These are phyloP conservation scores for Pyrenochaeta sp. DNA, from an alignment of 2,329 filamentous ascomycete genomes.

Conservation along the genomic window DNA sequence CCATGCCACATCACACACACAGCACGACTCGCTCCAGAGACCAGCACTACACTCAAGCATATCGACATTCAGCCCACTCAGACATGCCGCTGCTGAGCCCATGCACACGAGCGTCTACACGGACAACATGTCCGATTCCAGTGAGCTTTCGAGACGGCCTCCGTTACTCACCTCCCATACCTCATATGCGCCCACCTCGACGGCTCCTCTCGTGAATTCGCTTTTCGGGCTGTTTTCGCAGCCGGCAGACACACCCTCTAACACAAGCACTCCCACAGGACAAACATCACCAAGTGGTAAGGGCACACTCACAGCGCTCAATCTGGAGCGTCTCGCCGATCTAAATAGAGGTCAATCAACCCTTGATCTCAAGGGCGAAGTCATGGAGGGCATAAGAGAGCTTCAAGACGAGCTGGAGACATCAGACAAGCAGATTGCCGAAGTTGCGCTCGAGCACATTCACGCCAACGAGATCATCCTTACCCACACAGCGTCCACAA, in stretches of 20 bases:
- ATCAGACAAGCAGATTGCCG: constrained; percentile 91
- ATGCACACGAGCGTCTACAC: constrained; percentile 38
- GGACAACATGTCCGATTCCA: constrained; percentile 47
- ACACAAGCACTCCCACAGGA: constrained; percentile 61
- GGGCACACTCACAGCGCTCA: constrained; percentile 42
- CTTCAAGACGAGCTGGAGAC: constrained; percentile 94
- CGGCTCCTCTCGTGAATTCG: constrained; percentile 68
- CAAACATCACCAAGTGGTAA: constrained; percentile 60
- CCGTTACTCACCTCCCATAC: constrained; percentile 69
- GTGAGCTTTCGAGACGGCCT: constrained; percentile 60
- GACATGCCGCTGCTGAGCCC: constrained; percentile 51
- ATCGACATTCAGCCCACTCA: constrained; percentile 58
- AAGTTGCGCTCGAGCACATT: constrained; percentile 88
- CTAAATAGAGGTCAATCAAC: constrained; percentile 51
- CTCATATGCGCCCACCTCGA: constrained; percentile 67
- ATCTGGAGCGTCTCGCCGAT: constrained; percentile 49
- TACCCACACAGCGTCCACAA: constrained; percentile 84
- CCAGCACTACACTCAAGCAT: constrained; percentile 52
- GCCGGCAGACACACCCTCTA: constrained; percentile 59
- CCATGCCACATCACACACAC: constrained; percentile 54
- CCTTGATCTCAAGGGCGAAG: constrained; percentile 84
- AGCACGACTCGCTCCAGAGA: constrained; percentile 47
- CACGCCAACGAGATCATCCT: constrained; percentile 93
- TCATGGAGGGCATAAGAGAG: constrained; percentile 92
- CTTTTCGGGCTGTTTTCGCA: constrained; percentile 90